These are phyloP conservation scores for Sechiopsis laciniata DNA, from an alignment of 306 rosid species.

Conservation along the genomic window DNA sequence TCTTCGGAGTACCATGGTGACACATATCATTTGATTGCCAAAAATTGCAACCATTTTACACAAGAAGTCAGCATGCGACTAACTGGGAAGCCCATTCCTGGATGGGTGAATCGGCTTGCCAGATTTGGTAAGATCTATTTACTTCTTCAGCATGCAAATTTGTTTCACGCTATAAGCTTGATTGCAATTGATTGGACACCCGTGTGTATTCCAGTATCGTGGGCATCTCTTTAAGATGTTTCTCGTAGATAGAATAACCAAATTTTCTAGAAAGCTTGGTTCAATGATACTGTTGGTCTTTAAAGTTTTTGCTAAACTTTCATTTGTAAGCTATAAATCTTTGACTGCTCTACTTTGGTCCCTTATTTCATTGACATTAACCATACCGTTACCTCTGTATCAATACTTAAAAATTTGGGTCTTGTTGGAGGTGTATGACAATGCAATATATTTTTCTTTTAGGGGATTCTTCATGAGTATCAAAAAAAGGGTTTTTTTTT, in stretches of 20 bases:
- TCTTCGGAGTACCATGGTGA: slow-evolving; percentile 83
- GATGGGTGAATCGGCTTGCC: slow-evolving; percentile 95
- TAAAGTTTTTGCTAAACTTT: background rate
- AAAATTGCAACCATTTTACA: slow-evolving; percentile 93
- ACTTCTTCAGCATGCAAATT: slow-evolving; percentile 16
- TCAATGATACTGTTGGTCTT: background rate
- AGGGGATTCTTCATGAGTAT: no score
- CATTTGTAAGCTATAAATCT: background rate
- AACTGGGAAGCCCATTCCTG: slow-evolving; percentile 86
- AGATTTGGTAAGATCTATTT: slow-evolving; percentile 57
- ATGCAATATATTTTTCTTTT: background rate
- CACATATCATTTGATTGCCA: slow-evolving; percentile 87
- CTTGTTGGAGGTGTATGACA: background rate
- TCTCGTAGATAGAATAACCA: background rate
- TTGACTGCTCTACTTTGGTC: background rate
- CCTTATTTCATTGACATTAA: background rate
- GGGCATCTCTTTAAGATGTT: background rate
- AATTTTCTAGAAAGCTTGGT: background rate
- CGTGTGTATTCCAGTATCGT: background rate
- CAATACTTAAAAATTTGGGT: background rate
- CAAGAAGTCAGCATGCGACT: slow-evolving; percentile 75
- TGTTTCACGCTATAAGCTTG: slow-evolving; percentile 12
- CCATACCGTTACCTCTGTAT: background rate
- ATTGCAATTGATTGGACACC: background rate
- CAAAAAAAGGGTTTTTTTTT: no score